A percentile compares a stretch with the other conserved stretches of the same genome.
Conservation (phyloP, 2,329 filamentous ascomycete genomes). For the Sarocladium strictum region DNA sequence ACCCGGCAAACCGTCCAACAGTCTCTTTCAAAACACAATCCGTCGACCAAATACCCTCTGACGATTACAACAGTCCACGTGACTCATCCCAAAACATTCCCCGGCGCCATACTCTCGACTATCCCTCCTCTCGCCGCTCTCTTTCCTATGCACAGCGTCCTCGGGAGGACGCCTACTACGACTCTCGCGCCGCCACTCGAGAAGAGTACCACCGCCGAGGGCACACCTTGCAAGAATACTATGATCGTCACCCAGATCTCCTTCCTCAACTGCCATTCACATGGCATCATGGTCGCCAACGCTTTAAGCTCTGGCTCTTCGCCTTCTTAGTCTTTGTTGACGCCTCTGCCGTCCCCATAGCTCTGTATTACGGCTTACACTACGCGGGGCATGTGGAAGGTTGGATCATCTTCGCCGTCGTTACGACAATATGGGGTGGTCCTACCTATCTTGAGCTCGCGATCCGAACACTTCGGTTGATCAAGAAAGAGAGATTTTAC, state of each 20-base stretch:
- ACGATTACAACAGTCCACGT: background rate
- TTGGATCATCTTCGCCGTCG: constrained; percentile 43
- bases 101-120: constrained; percentile 1
- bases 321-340: constrained; percentile 42
- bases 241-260: constrained; percentile 30
- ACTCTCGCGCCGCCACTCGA: constrained; percentile 30
- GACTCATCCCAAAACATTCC: background rate
- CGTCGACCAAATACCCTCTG: constrained; percentile 4
- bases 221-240: constrained; percentile 32
- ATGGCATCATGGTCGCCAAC: constrained; percentile 33
- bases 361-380: constrained; percentile 45
- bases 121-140: constrained; percentile 21
- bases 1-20: background rate
- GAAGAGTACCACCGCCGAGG: constrained; percentile 28
- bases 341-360: constrained; percentile 38
- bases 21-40: constrained; percentile 7
- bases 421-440: constrained; percentile 49
- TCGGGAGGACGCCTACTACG: constrained; percentile 31
- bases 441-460: constrained; percentile 49
- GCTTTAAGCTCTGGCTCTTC: constrained; percentile 40
- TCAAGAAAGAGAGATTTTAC: constrained; percentile 42
- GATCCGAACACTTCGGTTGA: constrained; percentile 40
- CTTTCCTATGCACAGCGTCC: constrained; percentile 29
- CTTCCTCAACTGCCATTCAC: constrained; percentile 35
- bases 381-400: constrained; percentile 32